phyloP scores from a whole-genome alignment of 768 basidiomycete species.

The Kondoa malvinella region DNA sequence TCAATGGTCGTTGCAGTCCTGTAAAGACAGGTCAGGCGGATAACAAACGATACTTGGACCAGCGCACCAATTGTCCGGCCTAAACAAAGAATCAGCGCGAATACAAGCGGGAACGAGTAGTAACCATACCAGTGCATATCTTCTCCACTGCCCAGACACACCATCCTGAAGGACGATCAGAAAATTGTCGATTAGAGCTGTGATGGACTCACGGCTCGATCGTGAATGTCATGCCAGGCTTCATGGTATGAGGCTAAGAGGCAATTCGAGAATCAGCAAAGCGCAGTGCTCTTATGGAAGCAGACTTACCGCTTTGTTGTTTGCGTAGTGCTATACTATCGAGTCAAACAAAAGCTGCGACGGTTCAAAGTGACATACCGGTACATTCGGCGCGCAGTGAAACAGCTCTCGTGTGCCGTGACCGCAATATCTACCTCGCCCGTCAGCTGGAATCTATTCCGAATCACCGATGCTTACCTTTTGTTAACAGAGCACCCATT shows the following conservation, averaged over 20 bases:
- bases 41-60: too few species aligned
- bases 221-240: conserved; percentile 8
- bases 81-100: too few species aligned
- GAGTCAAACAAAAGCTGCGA: too few species aligned
- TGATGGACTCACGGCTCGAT: not conserved
- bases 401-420: conserved; percentile 27
- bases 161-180: conserved; percentile 14
- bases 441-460: conserved; percentile 48
- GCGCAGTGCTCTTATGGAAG: too few species aligned
- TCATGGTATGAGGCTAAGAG: conserved; percentile 20
- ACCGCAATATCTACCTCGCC: conserved; percentile 19
- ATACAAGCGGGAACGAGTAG: too few species aligned
- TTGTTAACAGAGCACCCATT: conserved; percentile 80
- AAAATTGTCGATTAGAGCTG: not conserved
- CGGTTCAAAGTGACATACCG: too few species aligned
- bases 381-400: conserved; percentile 24
- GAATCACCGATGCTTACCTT: conserved; percentile 73
- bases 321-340: conserved; percentile 22
- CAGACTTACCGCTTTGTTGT: conserved; percentile 23
- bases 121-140: conserved; percentile 23
- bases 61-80: too few species aligned
- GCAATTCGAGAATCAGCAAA: too few species aligned
- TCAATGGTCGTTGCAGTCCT: conserved; percentile 47
- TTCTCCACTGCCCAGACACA: conserved; percentile 19
- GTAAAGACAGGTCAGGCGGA: too few species aligned